Evolutionary conservation across 2,329 filamentous ascomycete genomes (phyloP).

Genomic region (Parastagonospora nodorum): DNA sequence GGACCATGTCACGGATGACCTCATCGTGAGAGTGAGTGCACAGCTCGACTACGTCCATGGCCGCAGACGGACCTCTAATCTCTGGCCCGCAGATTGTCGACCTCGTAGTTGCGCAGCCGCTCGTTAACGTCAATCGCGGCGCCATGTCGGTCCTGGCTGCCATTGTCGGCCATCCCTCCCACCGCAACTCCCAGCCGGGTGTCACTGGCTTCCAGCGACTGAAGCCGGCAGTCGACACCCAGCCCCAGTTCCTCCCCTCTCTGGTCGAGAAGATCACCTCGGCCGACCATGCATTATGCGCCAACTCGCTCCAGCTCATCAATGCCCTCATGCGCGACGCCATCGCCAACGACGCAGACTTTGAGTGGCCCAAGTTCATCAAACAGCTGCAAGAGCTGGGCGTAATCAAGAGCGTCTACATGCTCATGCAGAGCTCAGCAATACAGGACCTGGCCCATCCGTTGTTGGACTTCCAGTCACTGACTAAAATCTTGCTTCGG

Average conservation of each 20-base stretch:
- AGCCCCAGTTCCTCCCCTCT: slow-evolving; percentile 93
- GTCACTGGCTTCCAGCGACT: slow-evolving; percentile 87
- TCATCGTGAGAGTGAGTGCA: slow-evolving; percentile 66
- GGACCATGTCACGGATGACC: slow-evolving; percentile 80
- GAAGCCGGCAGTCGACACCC: slow-evolving; percentile 86
- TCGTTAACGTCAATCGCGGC: slow-evolving; percentile 95
- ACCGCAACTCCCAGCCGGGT: slow-evolving; percentile 59
- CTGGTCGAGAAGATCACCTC: slow-evolving; percentile 90
- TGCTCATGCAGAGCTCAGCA: slow-evolving; percentile 91
- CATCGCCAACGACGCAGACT: slow-evolving; percentile 74
- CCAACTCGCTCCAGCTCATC: slow-evolving; percentile 91
- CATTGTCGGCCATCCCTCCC: slow-evolving; percentile 83
- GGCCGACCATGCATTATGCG: slow-evolving; percentile 92
- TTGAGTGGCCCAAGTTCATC: slow-evolving; percentile 95
- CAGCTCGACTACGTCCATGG: not conserved
- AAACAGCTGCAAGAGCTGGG: slow-evolving; percentile 91
- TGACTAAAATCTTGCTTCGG: slow-evolving; percentile 84
- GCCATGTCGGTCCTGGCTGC: slow-evolving; percentile 97
- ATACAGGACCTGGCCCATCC: slow-evolving; percentile 90
- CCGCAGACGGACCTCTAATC: slow-evolving; percentile 10
- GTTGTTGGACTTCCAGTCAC: slow-evolving; percentile 86
- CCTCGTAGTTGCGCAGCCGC: slow-evolving; percentile 89
- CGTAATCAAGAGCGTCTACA: slow-evolving; percentile 86
- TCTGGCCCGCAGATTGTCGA: slow-evolving; percentile 72
- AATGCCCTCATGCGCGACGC: slow-evolving; percentile 95